Conservation (phyloP, 192 early-diverging fungal species). For the Geranomyces michiganensis region DNA sequence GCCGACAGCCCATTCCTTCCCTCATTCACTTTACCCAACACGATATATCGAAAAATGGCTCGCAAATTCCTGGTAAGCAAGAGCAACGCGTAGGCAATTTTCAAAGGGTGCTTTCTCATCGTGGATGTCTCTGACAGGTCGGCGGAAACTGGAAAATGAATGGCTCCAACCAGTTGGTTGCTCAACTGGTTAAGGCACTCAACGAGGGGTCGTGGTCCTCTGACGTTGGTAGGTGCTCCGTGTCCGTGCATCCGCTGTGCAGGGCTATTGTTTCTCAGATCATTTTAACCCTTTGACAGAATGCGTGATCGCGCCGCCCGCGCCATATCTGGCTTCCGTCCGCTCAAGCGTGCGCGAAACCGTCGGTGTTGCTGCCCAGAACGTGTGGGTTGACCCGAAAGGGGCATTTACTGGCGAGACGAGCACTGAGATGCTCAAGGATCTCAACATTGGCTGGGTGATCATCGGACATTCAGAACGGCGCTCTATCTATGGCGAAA, state of each 20-base stretch:
- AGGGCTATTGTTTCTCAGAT: not conserved
- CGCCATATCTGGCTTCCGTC: slow-evolving; percentile 84
- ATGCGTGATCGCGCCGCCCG: slow-evolving; percentile 96
- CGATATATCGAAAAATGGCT: slow-evolving; percentile 9
- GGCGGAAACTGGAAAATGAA: slow-evolving; percentile 94
- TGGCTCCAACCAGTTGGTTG: slow-evolving; percentile 76
- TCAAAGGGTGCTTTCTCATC: not conserved
- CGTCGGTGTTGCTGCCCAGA: slow-evolving; percentile 94
- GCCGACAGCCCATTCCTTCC: no score
- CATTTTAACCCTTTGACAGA: no score
- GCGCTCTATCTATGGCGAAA: slow-evolving; percentile 87
- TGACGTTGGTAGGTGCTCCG: slow-evolving; percentile 65
- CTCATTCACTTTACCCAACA: no score
- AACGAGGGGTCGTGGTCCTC: slow-evolving; percentile 68
- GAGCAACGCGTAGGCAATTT: no score
- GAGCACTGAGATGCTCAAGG: slow-evolving; percentile 93
- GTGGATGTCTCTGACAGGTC: slow-evolving; percentile 32
- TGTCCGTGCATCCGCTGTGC: not conserved
- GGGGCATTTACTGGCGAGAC: slow-evolving; percentile 99
- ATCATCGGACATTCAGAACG: slow-evolving; percentile 99
- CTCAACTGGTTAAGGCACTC: slow-evolving; percentile 74
- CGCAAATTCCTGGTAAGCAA: slow-evolving; percentile 19
- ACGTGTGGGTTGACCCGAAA: slow-evolving; percentile 80
- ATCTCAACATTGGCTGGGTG: slow-evolving; percentile 92
- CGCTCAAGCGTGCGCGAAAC: slow-evolving; percentile 76